phyloP scores from a whole-genome alignment of 768 basidiomycete genomes.

The Trametes cinnabarina region DNA sequence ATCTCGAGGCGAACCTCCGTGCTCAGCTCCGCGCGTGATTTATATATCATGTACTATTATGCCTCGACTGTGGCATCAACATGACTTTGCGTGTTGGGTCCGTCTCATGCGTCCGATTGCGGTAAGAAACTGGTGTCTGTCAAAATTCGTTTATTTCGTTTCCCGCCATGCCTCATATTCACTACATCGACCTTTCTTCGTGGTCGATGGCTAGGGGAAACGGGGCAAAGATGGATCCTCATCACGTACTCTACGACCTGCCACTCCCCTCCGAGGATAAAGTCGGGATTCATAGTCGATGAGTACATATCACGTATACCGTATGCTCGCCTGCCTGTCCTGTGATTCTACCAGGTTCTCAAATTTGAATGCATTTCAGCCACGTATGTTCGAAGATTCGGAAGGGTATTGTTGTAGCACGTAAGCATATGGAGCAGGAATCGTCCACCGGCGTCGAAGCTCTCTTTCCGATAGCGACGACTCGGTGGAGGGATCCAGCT shows the following conservation, averaged over 20 bases:
- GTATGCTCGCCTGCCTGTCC: no score
- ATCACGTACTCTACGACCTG: background rate
- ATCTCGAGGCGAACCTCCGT: constrained; percentile 80
- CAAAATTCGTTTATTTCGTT: background rate
- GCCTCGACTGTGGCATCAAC: constrained; percentile 12
- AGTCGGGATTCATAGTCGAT: background rate
- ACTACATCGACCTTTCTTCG: constrained; percentile 60
- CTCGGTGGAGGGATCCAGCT: no score
- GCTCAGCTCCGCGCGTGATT: constrained; percentile 73
- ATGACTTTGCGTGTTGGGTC: constrained; percentile 19
- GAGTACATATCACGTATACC: constrained; percentile 15
- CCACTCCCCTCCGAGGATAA: background rate
- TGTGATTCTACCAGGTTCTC: no score
- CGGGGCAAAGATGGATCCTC: constrained; percentile 61
- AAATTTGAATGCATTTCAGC: no score
- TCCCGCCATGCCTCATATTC: constrained; percentile 55
- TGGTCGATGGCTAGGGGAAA: constrained; percentile 81
- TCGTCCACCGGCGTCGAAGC: no score
- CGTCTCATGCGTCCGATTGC: constrained; percentile 13
- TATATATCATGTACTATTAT: constrained; percentile 28
- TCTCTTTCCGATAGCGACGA: no score
- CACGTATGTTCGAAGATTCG: no score
- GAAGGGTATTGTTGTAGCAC: no score
- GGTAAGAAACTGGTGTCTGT: background rate
- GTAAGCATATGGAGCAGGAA: no score